Evolutionary conservation across 192 early-diverging fungal species (phyloP).

Genomic region (Linderina pennispora): DNA sequence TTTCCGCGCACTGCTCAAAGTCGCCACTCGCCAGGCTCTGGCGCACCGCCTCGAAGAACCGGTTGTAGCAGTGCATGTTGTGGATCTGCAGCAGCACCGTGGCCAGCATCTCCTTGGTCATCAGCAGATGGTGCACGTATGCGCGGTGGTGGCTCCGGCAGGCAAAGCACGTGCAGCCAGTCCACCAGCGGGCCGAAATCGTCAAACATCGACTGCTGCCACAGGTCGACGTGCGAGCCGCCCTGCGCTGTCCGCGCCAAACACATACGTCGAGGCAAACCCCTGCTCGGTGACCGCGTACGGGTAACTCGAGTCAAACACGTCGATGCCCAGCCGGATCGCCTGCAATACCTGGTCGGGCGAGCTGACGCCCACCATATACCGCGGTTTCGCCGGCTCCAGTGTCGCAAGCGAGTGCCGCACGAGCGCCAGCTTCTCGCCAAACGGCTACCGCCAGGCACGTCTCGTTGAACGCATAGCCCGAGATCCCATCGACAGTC

Average conservation of each 20-base stretch:
- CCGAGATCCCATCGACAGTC: slow-evolving; percentile 12
- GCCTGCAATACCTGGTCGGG: slow-evolving; percentile 35
- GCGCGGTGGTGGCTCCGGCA: slow-evolving; percentile 63
- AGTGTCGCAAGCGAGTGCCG: slow-evolving; percentile 27
- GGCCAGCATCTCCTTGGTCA: slow-evolving; percentile 72
- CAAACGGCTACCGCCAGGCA: slow-evolving; percentile 20
- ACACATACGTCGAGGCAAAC: slow-evolving; percentile 54
- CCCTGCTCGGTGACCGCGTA: slow-evolving; percentile 59
- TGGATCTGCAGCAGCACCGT: slow-evolving; percentile 64
- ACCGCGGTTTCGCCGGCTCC: slow-evolving; percentile 26
- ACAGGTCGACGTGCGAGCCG: slow-evolving; percentile 45
- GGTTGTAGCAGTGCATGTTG: slow-evolving; percentile 40
- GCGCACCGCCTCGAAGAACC: slow-evolving; percentile 38
- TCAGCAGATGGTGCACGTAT: slow-evolving; percentile 69
- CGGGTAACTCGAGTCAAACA: slow-evolving; percentile 69
- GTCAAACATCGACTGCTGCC: slow-evolving; percentile 49
- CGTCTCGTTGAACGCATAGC: slow-evolving; percentile 35
- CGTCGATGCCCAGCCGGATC: slow-evolving; percentile 52
- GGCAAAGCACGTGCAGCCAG: slow-evolving; percentile 59
- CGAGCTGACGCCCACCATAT: slow-evolving; percentile 41
- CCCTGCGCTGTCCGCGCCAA: slow-evolving; percentile 4
- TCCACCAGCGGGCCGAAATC: slow-evolving; percentile 59
- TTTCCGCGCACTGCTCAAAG: slow-evolving; percentile 16
- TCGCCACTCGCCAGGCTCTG: slow-evolving; percentile 23
- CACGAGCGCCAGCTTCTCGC: slow-evolving; percentile 22